Evolutionary conservation across 2,329 filamentous ascomycete genomes (phyloP), one percentile per base, ranked within the genome.

Genomic region (Diaporthe longicolla): DNA sequence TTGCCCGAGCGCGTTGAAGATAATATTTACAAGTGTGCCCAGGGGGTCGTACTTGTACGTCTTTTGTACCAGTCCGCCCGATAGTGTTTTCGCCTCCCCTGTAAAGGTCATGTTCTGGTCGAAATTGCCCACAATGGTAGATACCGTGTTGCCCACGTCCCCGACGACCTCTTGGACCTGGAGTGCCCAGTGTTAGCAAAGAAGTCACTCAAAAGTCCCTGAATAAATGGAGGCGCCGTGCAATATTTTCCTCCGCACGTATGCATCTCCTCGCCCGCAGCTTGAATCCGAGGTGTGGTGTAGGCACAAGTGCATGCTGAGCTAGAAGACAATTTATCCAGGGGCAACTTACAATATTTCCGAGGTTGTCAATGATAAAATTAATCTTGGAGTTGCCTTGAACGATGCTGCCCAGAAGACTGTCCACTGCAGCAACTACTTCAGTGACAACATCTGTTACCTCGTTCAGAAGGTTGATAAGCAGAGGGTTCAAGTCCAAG

Each of bases 281-380:
- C n/a, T n/a, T n/a, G n/a, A n/a, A n/a, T n/a, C n/a, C n/a, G n/a
- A n/a, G n/a, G n/a, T n/a, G n/a, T n/a, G n/a, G n/a, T n/a, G n/a
- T n/a, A n/a, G n/a, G n/a, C n/a, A n/a, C n/a, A n/a, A 32, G 24
- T 0, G 24, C 8, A 15, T 21, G 32, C 59, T 48, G 40, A 19
- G 15, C 13, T n/a, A 21, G 2, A 29, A 24, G 7, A 24, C 0
- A 10, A n/a, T 11, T 4, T 63, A 21, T 21, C 21, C 13, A 11
- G 63, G 9, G 5, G 9, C 29, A 40, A 17, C 63, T 68, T 68
- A 68, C 88, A 75, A 92, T 91, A 77, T 91, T 91, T 48, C 90
- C 90, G 3, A 91, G 83, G 77, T 91, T 91, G 79, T 91, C 89
- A 74, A 92, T 84, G 52, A 90, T 75, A 82, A 90, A 90, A 76